Percentiles rank a stretch among this genome's conserved stretches.
These are phyloP conservation scores for Trametes meyenii DNA, from an alignment of 768 basidiomycete genomes.

Conservation along the genomic window DNA sequence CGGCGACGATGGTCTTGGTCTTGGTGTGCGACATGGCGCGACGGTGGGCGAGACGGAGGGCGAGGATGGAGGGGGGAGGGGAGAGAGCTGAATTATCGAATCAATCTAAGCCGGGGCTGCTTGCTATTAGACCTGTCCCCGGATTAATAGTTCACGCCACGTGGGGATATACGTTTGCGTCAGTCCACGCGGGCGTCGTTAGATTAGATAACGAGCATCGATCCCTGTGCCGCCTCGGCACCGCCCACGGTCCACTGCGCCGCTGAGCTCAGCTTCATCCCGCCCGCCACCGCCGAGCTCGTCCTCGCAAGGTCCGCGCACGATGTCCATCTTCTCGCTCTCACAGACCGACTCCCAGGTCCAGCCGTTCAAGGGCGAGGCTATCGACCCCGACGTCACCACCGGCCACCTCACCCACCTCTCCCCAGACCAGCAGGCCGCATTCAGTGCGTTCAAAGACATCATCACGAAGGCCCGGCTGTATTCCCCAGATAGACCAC, in stretches of 20 bases:
- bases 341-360: neutral
- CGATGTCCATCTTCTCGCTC: constrained; percentile 17
- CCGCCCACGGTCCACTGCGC: neutral
- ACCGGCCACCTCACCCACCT: constrained; percentile 60
- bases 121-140: no score
- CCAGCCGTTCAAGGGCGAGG: constrained; percentile 14
- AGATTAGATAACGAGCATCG: no score
- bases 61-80: constrained; percentile 4
- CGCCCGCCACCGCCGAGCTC: neutral
- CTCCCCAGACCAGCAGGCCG: constrained; percentile 48
- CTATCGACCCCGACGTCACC: constrained; percentile 34
- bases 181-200: no score
- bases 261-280: no score
- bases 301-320: neutral
- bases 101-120: neutral
- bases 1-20: constrained; percentile 15
- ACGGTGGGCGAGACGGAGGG: neutral
- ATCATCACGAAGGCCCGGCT: constrained; percentile 52
- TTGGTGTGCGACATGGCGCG: constrained; percentile 16
- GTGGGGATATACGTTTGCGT: no score
- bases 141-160: no score
- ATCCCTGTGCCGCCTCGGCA: neutral
- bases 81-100: constrained; percentile 1
- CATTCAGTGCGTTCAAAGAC: constrained; percentile 56
- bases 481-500: constrained; percentile 43